Evolutionary conservation across 202 grass and related monocot species (phyloP), one percentile per base, ranked within the genome.

Genomic region (Thinopyrum obtusiflorum): DNA sequence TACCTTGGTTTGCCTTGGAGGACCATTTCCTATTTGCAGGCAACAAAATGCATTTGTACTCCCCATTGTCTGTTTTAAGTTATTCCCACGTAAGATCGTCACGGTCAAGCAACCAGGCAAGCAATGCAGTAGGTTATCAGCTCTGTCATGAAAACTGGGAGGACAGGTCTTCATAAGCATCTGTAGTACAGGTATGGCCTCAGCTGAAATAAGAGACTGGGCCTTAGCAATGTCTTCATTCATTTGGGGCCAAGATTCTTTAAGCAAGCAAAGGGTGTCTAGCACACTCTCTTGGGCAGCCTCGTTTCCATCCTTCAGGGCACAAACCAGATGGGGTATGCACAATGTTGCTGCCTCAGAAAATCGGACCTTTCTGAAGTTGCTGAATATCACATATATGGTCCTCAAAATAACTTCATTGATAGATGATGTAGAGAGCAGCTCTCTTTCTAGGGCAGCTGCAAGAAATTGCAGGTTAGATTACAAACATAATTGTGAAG

Each of bases 1-100:
- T 86, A 95, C 95, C 88, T 94, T 89, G 42, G 95, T 98, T 89
- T 95, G 91, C 82, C 90, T 98, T 62, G 93, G 89, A 88, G 95
- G 93, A 9, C 93, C 89, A 89, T 95, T 98, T 86, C 95, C 95
- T 47, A 98, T 98, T 90, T 98, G 94, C 81, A 98, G 83, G 64
- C 91, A 93, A 89, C 95, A 98, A 85, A 98, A 98, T 23, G 95
- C 91, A 88, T 98, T 98, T n/a, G 95, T 95, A 73, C 89, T 87
- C 35, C 92, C 93, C 93, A 98, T 95, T 68, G 93, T 95, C 86
- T 98, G 95, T 73, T 98, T 98, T 78, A 95, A 91, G 65, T 95
- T 95, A 84, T 95, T 98, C 76, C 95, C 95, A 47, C 95, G 89
- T 84, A 93, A 91, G 74, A 98, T 93, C 6, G 89, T 95, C 78